A percentile compares a stretch with the other conserved stretches of the same genome.
phyloP scores from a whole-genome alignment of 345 rosid genomes.

The Punica granatum region DNA sequence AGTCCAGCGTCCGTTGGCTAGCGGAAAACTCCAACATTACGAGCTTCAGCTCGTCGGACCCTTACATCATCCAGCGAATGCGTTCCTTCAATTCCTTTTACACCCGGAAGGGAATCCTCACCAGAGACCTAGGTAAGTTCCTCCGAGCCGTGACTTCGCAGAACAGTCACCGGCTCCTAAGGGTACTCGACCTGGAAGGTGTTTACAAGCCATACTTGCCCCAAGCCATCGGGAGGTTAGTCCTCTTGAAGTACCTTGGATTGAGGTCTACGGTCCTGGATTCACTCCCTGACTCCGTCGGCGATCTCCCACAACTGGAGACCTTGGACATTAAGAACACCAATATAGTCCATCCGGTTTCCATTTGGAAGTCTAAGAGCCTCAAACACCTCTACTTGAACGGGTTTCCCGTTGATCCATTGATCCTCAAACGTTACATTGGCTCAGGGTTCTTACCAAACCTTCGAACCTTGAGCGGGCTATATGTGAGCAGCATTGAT shows the following conservation, averaged over 20 bases:
- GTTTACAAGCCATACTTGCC: conserved; percentile 17
- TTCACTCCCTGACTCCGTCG: not conserved
- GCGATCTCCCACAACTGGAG: conserved; percentile 6
- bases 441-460: not conserved
- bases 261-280: conserved; percentile 17
- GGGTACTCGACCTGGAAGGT: conserved; percentile 22
- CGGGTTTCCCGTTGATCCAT: not conserved
- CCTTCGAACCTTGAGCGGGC: conserved; percentile 1
- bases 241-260: conserved; percentile 20
- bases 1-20: not conserved
- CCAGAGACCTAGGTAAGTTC: conserved; percentile 20
- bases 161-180: conserved; percentile 6
- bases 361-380: not conserved
- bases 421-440: not conserved
- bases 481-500: not conserved
- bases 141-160: conserved; percentile 8
- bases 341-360: not conserved
- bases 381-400: not conserved
- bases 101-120: conserved; percentile 9
- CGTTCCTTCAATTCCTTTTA: conserved; percentile 13
- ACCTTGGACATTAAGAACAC: conserved; percentile 23
- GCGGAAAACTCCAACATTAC: not conserved
- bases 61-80: not conserved
- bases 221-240: conserved; percentile 9
- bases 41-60: not conserved